Base-by-base conservation (phyloP, 192 early-diverging fungal species). In the Coemansia sp. region DNA sequence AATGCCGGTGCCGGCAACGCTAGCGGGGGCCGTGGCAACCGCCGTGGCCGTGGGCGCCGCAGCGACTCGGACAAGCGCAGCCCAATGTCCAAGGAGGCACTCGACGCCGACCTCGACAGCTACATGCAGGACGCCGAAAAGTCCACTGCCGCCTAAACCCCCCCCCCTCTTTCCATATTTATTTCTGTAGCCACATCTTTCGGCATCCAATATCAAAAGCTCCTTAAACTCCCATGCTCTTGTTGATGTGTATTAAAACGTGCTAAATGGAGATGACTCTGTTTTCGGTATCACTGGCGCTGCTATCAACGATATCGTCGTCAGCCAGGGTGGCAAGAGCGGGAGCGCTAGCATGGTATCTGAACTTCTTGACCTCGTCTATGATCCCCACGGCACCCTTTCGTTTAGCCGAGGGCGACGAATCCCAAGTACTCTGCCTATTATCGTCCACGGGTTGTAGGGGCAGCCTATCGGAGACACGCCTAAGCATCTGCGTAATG, bases 61-160 rank as follows among this genome's bases (percentile, higher is more conserved):
- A 38, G 63, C 56, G 23, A 26, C 34, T 38, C 16, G 34, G 55
- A 61, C 11, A 67, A 73, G 58, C 28, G 60, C 37, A 34, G 61
- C 4, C 37, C 62, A 0, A 53, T 48, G 34, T 72, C 80, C 66
- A 68, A 58, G 36, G 80, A 71, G 36, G 50, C 64, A n/a, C 73
- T 78, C n/a, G 72, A 83, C 33, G 76, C 73, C 9, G 77, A 83
- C 7, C 75, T 77, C 8, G 76, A 77, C 69, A 59, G 62, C 61
- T 83, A 77, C 76, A 83, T 79, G 77, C 64, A 65, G 63, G 69
- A 73, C 11, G 72, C 63, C 59, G 64, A 74, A 42, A 69, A 72
- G 55, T 12, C 69, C 12, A 37, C 65, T 9, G 20, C 68, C 12
- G 43, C 59, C 43, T 36, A 66, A 76, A 62, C 0, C 14, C 14